A percentile compares a stretch with the other conserved stretches of the same genome.
phyloP scores from a whole-genome alignment of 2,329 filamentous ascomycete species.

The Cytospora leucostoma region DNA sequence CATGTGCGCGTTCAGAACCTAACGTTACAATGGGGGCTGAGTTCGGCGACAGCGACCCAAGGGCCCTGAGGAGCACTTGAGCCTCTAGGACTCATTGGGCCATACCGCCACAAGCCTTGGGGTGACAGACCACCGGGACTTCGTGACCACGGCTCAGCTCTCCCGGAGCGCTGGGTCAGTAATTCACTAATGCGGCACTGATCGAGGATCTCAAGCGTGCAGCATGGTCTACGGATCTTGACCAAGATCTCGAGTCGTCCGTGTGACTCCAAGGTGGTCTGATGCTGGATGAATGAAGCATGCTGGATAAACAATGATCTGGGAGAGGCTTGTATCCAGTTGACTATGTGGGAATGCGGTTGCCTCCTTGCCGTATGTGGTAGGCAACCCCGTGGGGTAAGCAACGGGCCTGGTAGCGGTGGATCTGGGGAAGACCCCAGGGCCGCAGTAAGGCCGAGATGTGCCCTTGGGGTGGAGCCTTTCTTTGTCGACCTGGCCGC shows the following conservation, averaged over 20 bases:
- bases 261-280: too few species aligned
- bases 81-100: conserved; percentile 6
- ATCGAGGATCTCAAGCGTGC: background rate
- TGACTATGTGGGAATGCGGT: background rate
- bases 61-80: background rate
- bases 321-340: background rate
- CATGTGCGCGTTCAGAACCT: background rate
- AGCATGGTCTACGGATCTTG: background rate
- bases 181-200: background rate
- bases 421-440: background rate
- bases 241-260: background rate
- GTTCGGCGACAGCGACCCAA: conserved; percentile 1
- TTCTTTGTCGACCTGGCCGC: background rate
- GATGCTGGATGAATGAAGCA: too few species aligned
- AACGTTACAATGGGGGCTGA: conserved; percentile 12
- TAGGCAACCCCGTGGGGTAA: background rate
- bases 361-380: background rate
- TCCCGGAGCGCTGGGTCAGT: conserved; percentile 13
- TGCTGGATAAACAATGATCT: background rate
- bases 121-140: conserved; percentile 19
- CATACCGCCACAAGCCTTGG: conserved; percentile 8
- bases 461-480: background rate
- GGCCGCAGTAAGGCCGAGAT: background rate
- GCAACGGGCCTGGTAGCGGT: background rate
- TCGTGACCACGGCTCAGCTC: background rate